A percentile compares a stretch with the other conserved stretches of the same genome.
phyloP scores from a whole-genome alignment of 176 grass and related monocot species.

The Lolium perenne region DNA sequence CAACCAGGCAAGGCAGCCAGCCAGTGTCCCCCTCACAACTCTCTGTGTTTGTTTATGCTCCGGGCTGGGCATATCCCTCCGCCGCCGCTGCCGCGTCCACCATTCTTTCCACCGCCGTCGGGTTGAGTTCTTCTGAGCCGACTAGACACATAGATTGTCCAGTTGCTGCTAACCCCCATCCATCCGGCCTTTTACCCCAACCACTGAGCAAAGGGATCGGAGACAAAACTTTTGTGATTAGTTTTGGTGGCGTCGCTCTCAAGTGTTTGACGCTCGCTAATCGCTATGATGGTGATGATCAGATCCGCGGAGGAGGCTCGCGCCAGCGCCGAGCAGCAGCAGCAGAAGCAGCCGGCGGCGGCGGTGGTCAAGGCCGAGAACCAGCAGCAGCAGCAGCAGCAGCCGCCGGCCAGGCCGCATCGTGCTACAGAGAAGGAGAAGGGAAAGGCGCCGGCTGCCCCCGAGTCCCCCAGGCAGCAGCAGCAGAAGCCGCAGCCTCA shows the following conservation, averaged over 20 bases:
- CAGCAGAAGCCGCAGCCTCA: not conserved
- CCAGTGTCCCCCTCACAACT: too few species aligned
- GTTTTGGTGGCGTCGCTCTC: not conserved
- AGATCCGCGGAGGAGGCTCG: slow-evolving; percentile 60
- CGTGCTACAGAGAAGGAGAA: not conserved
- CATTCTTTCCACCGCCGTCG: not conserved
- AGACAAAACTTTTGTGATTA: not conserved
- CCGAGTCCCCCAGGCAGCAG: not conserved
- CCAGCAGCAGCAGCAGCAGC: slow-evolving; percentile 38
- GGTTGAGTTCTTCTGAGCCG: not conserved
- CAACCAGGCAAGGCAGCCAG: not conserved
- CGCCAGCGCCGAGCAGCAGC: slow-evolving; percentile 25
- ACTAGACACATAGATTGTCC: not conserved
- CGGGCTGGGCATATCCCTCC: too few species aligned
- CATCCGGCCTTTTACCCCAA: not conserved
- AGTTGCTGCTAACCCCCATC: slow-evolving; percentile 10
- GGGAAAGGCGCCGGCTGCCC: not conserved
- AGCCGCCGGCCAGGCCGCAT: not conserved
- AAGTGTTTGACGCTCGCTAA: not conserved
- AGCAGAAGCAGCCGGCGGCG: slow-evolving; percentile 15
- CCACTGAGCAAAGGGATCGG: slow-evolving; percentile 28
- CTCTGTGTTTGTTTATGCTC: too few species aligned
- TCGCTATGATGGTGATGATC: slow-evolving; percentile 46
- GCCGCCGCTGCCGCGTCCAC: not conserved
- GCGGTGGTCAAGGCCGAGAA: not conserved